Conservation (phyloP, 768 basidiomycete genomes). For the Suillus hirtellus region DNA sequence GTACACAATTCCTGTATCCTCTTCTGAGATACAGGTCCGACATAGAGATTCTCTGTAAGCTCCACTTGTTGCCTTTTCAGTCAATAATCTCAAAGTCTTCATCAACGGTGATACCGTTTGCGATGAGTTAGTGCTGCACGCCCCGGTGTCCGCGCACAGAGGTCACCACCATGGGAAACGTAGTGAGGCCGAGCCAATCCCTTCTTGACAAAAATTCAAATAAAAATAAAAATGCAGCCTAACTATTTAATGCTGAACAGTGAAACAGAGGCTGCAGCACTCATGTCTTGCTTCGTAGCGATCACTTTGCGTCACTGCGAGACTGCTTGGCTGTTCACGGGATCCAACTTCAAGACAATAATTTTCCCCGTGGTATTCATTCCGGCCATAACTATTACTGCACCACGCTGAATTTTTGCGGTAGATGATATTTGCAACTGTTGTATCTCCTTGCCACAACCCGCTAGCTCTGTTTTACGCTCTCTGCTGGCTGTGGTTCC, state of each 20-base stretch:
- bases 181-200: too few species aligned
- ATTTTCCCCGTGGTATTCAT: constrained; percentile 35
- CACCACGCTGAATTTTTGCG: background rate
- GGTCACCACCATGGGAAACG: too few species aligned
- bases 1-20: too few species aligned
- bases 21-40: too few species aligned
- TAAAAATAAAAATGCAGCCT: too few species aligned
- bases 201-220: too few species aligned
- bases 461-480: background rate
- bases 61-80: too few species aligned
- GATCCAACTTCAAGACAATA: constrained; percentile 36
- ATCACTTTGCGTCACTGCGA: constrained; percentile 16
- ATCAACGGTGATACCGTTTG: too few species aligned
- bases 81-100: too few species aligned
- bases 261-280: background rate
- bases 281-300: background rate
- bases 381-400: background rate
- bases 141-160: too few species aligned
- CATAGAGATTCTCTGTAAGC: too few species aligned
- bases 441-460: constrained; percentile 6
- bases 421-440: constrained; percentile 18
- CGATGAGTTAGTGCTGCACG: too few species aligned
- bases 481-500: constrained; percentile 33
- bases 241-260: background rate
- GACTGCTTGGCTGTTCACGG: constrained; percentile 36